Base-by-base conservation (phyloP, 108 stramenopile genomes). In the Cyclostephanos invisitatus region DNA sequence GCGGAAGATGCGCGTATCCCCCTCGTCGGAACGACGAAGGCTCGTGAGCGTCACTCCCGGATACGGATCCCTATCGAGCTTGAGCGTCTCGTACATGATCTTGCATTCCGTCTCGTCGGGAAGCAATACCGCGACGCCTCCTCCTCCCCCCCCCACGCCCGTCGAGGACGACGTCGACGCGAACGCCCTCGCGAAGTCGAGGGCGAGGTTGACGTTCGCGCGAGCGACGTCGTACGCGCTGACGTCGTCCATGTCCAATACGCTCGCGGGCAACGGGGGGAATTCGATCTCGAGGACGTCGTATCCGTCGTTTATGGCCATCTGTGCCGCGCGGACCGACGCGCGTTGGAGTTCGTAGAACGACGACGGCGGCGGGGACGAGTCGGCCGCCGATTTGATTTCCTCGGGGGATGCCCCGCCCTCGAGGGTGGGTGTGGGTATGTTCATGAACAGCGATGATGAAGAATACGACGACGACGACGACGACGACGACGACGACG, bases 191-290 rank as follows among this genome's bases (percentile, higher is more conserved):
- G 91, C 89, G 82, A 96, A 96, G 54, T 96, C 94, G 0, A 90
- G 37, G 8, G 96, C 96, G 54, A 97, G 82, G n/a, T 90, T 86
- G 62, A 96, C 82, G 77, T 97, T 98, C 21, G 97, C 96, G 62
- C 85, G 70, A 25, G 92, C 92, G 1, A 98, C 92, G 77, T 96
- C 96, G 75, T 96, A 92, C 11, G 97, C 96, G 29, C 75, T 80
- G 32, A 96, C 94, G 77, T 93, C 91, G 66, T 95, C 90, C 88
- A 96, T 90, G 76, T 96, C 96, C 37, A 96, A 70, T 0, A 95
- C 93, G 48, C 83, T 82, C 27, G 90, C 91, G 1, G 96, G 94
- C n/a, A 97, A 81, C 1, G 96, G 96, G 11, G 91, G 91, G 73
- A 90, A 95, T 71, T 98, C 97, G 24, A 98, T 80, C 75, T 98